Conservation (phyloP, 2,329 filamentous ascomycete genomes). For the Grosmannia huntii region DNA sequence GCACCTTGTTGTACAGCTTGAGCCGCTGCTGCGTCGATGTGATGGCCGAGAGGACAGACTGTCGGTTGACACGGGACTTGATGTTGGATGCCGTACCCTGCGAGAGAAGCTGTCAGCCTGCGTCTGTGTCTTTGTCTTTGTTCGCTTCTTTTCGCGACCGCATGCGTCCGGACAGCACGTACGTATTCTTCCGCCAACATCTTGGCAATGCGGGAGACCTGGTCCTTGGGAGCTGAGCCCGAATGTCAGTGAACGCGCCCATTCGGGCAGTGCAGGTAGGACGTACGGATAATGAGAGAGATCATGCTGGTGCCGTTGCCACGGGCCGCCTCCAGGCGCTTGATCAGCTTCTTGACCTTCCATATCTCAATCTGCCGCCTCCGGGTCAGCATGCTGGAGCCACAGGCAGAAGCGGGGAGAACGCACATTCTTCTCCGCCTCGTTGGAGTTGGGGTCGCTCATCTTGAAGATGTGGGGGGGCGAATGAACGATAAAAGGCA, state of each 20-base stretch:
- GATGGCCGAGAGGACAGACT: slow-evolving; percentile 95
- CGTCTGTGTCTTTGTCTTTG: not conserved
- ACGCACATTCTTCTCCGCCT: slow-evolving; percentile 91
- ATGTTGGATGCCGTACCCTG: slow-evolving; percentile 98
- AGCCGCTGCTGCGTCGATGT: slow-evolving; percentile 98
- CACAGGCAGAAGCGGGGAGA: not conserved
- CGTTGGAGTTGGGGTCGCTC: slow-evolving; percentile 76
- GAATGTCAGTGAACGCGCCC: not conserved
- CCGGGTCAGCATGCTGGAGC: slow-evolving; percentile 1
- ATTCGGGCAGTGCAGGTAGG: too few species aligned
- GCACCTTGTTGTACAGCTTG: slow-evolving; percentile 98
- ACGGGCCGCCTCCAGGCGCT: slow-evolving; percentile 89
- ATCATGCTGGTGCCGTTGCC: slow-evolving; percentile 99
- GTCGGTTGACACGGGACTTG: slow-evolving; percentile 97
- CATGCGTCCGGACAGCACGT: slow-evolving; percentile 25
- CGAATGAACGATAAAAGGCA: not conserved
- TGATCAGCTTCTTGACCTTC: slow-evolving; percentile 99
- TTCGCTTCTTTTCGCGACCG: not conserved
- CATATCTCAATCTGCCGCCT: slow-evolving; percentile 55
- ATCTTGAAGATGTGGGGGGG: slow-evolving; percentile 38
- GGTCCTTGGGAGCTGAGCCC: slow-evolving; percentile 77
- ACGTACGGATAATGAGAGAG: slow-evolving; percentile 90
- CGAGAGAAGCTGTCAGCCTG: not conserved
- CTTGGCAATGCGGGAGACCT: slow-evolving; percentile 90
- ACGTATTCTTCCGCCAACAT: slow-evolving; percentile 99